phyloP scores from a whole-genome alignment of 164 flowering plant genomes.

The Kingdonia uniflora region DNA sequence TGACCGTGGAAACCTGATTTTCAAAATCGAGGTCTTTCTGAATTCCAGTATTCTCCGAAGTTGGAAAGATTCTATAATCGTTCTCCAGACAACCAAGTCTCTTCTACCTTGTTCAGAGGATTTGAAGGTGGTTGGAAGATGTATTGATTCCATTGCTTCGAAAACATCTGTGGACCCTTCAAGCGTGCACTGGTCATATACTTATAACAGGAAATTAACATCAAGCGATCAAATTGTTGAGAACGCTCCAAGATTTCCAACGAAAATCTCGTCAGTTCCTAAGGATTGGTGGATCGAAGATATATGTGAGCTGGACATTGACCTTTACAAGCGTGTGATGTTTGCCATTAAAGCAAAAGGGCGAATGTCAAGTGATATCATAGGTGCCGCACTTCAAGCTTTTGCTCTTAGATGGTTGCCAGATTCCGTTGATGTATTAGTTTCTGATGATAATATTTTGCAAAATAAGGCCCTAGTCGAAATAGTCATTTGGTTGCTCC shows the following conservation, averaged over 20 bases:
- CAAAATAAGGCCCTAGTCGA: constrained; percentile 57
- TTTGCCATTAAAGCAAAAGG: constrained; percentile 69
- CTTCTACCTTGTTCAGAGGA: constrained; percentile 77
- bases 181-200: constrained; percentile 66
- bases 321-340: constrained; percentile 66
- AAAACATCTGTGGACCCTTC: constrained; percentile 75
- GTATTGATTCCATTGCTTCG: constrained; percentile 80
- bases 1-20: constrained; percentile 65
- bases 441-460: constrained; percentile 35
- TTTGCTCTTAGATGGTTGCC: constrained; percentile 81
- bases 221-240: constrained; percentile 25
- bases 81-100: constrained; percentile 65
- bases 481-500: constrained; percentile 57
- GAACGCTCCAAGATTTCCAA: constrained; percentile 19
- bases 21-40: constrained; percentile 78
- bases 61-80: constrained; percentile 93
- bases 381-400: constrained; percentile 69
- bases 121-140: constrained; percentile 70
- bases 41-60: constrained; percentile 68
- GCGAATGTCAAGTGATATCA: constrained; percentile 56
- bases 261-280: constrained; percentile 40
- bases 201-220: constrained; percentile 52
- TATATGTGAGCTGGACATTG: constrained; percentile 77
- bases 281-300: constrained; percentile 97
- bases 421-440: constrained; percentile 39